Evolutionary conservation across 2,329 filamentous ascomycete species (phyloP).

Genomic region (Lecanicillium sp.): DNA sequence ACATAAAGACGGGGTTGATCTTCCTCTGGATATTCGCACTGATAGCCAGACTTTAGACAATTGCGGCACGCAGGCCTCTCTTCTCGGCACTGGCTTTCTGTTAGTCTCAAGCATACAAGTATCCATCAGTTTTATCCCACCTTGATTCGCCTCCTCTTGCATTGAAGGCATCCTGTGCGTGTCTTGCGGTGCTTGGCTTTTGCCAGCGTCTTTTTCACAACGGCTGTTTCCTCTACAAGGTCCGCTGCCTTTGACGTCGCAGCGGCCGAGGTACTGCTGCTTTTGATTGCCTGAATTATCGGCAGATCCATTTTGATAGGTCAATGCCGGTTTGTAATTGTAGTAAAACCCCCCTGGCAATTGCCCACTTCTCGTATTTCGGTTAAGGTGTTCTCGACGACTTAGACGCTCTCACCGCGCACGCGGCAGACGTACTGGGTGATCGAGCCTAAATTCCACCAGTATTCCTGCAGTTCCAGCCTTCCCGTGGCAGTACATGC

Average conservation of each 20-base stretch:
- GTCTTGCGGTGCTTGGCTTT: constrained; percentile 10
- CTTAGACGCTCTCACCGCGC: too few relatives aligned
- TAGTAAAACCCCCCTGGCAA: too few relatives aligned
- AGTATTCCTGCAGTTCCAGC: too few relatives aligned
- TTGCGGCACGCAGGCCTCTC: constrained; percentile 2
- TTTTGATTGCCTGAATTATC: background rate
- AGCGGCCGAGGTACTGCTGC: background rate
- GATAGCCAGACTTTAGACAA: constrained; percentile 3
- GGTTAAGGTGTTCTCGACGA: too few relatives aligned
- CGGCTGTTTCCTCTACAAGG: background rate
- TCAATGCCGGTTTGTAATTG: too few relatives aligned
- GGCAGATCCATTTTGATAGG: background rate
- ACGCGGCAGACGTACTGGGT: background rate
- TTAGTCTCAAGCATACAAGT: background rate
- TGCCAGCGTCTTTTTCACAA: background rate
- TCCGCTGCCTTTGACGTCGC: background rate
- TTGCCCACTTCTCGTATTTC: too few relatives aligned
- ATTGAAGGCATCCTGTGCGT: constrained; percentile 7
- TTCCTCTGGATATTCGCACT: constrained; percentile 7
- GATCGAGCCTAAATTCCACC: background rate
- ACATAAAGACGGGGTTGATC: background rate
- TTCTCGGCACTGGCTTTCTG: background rate
- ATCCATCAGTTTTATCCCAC: background rate
- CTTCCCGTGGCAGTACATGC: background rate
- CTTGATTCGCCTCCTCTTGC: constrained; percentile 6